Evolutionary conservation across 306 rosid genomes (phyloP).

Genomic region (Cyamopsis tetragonoloba): DNA sequence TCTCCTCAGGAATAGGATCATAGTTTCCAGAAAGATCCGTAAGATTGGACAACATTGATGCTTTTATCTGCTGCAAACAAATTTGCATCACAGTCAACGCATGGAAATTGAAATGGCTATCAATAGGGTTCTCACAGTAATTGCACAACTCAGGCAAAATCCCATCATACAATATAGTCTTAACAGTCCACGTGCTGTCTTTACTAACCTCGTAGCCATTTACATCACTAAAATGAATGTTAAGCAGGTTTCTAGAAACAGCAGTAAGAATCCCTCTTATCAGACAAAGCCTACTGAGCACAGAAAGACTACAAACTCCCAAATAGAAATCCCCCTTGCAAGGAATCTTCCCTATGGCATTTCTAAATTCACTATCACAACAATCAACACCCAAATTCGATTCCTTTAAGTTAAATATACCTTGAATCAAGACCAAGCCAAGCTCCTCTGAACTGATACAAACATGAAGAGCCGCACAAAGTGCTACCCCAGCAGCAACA

Average conservation of each 20-base stretch:
- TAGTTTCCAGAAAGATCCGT: slow-evolving; percentile 37
- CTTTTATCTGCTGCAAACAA: slow-evolving; percentile 89
- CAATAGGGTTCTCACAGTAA: slow-evolving; percentile 81
- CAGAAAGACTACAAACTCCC: slow-evolving; percentile 51
- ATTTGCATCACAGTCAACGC: slow-evolving; percentile 93
- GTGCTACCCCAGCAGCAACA: slow-evolving; percentile 91
- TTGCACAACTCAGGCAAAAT: slow-evolving; percentile 88
- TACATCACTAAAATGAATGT: slow-evolving; percentile 37
- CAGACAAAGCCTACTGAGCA: slow-evolving; percentile 79
- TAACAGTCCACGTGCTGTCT: slow-evolving; percentile 23
- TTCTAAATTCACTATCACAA: slow-evolving; percentile 30
- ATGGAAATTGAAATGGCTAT: slow-evolving; percentile 91
- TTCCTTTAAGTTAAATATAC: slow-evolving; percentile 45
- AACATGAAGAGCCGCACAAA: slow-evolving; percentile 78
- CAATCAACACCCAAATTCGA: slow-evolving; percentile 21
- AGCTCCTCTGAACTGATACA: slow-evolving; percentile 62
- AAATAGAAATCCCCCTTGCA: slow-evolving; percentile 45
- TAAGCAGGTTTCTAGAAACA: slow-evolving; percentile 77
- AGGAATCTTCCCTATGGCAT: slow-evolving; percentile 52
- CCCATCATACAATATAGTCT: slow-evolving; percentile 81
- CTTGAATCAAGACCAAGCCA: slow-evolving; percentile 59
- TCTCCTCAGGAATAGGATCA: slow-evolving; percentile 76
- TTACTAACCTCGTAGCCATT: slow-evolving; percentile 29
- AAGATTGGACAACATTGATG: slow-evolving; percentile 56
- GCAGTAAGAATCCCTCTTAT: slow-evolving; percentile 89